These are phyloP conservation scores for Trichoderma semiorbis DNA, from an alignment of 2,329 filamentous ascomycete genomes.

Conservation along the genomic window DNA sequence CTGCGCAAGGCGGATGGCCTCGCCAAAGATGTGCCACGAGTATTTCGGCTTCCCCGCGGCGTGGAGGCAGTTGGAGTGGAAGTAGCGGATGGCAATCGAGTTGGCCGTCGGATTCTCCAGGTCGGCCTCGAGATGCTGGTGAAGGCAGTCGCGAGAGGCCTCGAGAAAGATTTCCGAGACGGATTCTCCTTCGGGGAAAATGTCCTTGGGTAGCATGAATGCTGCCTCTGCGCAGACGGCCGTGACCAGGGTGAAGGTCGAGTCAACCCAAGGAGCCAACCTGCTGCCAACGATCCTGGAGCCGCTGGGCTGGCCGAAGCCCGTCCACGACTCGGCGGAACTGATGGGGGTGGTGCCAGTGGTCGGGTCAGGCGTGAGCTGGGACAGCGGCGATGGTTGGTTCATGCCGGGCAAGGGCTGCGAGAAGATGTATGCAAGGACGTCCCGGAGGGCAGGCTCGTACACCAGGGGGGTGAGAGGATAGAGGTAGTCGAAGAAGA, in stretches of 20 bases:
- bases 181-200: slow-evolving; percentile 38
- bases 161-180: slow-evolving; percentile 38
- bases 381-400: slow-evolving; percentile 14
- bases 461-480: slow-evolving; percentile 42
- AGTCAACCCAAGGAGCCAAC: slow-evolving; percentile 34
- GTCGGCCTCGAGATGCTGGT: slow-evolving; percentile 39
- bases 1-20: slow-evolving; percentile 41
- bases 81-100: slow-evolving; percentile 43
- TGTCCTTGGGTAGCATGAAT: slow-evolving; percentile 37
- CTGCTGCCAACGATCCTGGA: slow-evolving; percentile 10
- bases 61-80: slow-evolving; percentile 45
- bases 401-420: slow-evolving; percentile 18
- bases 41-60: slow-evolving; percentile 40
- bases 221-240: slow-evolving; percentile 43
- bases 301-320: slow-evolving; percentile 9
- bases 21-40: slow-evolving; percentile 45
- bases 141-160: slow-evolving; percentile 38
- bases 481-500: slow-evolving; percentile 43
- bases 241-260: slow-evolving; percentile 41
- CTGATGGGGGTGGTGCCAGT: slow-evolving; percentile 18
- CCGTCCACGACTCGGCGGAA: slow-evolving; percentile 10
- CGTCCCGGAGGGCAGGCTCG: slow-evolving; percentile 38
- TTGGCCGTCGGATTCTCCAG: slow-evolving; percentile 41
- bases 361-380: slow-evolving; percentile 15
- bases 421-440: slow-evolving; percentile 32